phyloP scores from a whole-genome alignment of 2,329 filamentous ascomycete species.

The Colletotrichum sp. region DNA sequence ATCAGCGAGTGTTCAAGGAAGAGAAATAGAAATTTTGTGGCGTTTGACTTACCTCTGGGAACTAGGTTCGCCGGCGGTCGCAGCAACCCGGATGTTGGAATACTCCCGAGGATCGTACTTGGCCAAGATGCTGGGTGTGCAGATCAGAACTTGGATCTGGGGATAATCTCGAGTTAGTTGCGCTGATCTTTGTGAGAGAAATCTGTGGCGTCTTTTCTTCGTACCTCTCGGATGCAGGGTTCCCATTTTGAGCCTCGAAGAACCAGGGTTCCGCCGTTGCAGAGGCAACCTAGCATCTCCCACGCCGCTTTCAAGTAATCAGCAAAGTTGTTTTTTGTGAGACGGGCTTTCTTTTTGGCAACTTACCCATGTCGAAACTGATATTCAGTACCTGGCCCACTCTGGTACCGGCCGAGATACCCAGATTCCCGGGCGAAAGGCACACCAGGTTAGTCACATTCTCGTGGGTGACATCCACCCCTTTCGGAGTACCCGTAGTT shows the following conservation, averaged over 20 bases:
- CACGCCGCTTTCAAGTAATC: conserved; percentile 50
- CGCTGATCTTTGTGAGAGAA: not conserved
- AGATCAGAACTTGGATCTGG: conserved; percentile 15
- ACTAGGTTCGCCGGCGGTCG: conserved; percentile 21
- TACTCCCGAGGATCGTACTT: conserved; percentile 20
- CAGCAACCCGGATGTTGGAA: conserved; percentile 17
- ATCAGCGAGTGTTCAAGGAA: not conserved
- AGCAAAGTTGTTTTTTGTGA: not conserved
- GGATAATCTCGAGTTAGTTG: not conserved
- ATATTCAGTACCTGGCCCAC: conserved; percentile 62
- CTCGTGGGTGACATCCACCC: conserved; percentile 59
- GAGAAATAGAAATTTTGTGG: not conserved
- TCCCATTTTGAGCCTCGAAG: conserved; percentile 19
- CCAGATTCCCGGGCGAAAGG: conserved; percentile 37
- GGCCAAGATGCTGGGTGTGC: conserved; percentile 20
- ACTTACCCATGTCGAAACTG: conserved; percentile 65
- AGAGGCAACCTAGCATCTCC: conserved; percentile 53
- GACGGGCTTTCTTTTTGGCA: not conserved
- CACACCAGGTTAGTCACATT: conserved; percentile 15
- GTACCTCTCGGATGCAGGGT: conserved; percentile 9
- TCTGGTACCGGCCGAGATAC: conserved; percentile 50
- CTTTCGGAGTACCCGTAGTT: conserved; percentile 62
- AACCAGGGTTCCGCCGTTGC: conserved; percentile 21
- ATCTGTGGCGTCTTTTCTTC: not conserved
- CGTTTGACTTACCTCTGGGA: conserved; percentile 4